Evolutionary conservation across 345 rosid species (phyloP).

Genomic region (Mercurialis annua): DNA sequence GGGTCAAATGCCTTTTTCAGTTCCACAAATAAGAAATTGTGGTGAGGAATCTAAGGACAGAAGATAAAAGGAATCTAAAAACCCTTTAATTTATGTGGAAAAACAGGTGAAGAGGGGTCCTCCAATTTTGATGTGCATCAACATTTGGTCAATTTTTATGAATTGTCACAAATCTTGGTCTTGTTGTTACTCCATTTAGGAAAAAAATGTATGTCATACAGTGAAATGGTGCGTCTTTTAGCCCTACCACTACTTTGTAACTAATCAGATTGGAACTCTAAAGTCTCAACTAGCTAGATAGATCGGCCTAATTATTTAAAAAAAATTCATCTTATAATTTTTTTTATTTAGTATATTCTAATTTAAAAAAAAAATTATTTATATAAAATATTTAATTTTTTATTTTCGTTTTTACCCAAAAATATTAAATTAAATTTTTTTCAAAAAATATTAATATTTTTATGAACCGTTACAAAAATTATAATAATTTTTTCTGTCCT

Average conservation of each 20-base stretch:
- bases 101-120: constrained; percentile 26
- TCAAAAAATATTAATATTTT: too few relatives aligned
- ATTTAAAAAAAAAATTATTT: too few relatives aligned
- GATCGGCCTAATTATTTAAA: too few relatives aligned
- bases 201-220: constrained; percentile 8
- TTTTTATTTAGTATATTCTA: too few relatives aligned
- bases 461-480: too few relatives aligned
- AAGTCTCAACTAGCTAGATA: too few relatives aligned
- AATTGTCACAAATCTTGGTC: constrained; percentile 20
- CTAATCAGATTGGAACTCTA: constrained; percentile 15
- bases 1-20: neutral
- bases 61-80: constrained; percentile 6
- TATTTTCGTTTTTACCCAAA: too few relatives aligned
- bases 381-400: too few relatives aligned
- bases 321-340: too few relatives aligned
- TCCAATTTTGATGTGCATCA: constrained; percentile 21
- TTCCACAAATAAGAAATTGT: constrained; percentile 15
- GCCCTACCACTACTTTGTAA: constrained; percentile 13
- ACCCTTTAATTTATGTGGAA: constrained; percentile 16
- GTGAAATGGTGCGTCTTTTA: constrained; percentile 22
- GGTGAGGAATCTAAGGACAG: constrained; percentile 25
- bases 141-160: constrained; percentile 16
- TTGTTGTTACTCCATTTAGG: constrained; percentile 15
- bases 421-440: too few relatives aligned
- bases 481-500: too few relatives aligned